phyloP scores from a whole-genome alignment of 2,329 filamentous ascomycete species.

The Fusarium kyushuense region DNA sequence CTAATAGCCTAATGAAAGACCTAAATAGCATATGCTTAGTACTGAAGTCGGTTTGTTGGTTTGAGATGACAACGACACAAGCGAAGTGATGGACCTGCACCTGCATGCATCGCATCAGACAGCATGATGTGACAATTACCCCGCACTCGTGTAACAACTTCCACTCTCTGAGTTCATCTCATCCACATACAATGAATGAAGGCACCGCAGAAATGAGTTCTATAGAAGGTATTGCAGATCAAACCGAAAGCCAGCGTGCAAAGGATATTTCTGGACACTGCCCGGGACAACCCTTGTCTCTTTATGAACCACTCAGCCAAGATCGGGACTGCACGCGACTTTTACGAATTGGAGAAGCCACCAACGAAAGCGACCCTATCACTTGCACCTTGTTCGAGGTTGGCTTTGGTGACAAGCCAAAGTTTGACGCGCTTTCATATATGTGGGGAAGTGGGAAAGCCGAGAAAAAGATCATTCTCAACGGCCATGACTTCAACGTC shows the following conservation, averaged over 20 bases:
- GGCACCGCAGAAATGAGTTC: background rate
- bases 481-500: background rate
- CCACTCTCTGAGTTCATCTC: fast-evolving
- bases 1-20: too few species aligned
- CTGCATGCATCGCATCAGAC: background rate
- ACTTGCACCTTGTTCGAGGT: fast-evolving
- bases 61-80: background rate
- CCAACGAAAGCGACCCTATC: background rate
- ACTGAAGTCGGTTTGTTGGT: background rate
- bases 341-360: background rate
- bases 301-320: background rate
- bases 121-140: background rate
- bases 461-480: background rate
- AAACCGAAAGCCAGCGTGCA: fast-evolving
- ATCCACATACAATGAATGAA: background rate
- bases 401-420: background rate
- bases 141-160: background rate
- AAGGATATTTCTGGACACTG: background rate
- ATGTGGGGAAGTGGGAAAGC: background rate
- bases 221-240: too few species aligned
- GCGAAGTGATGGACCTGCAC: background rate
- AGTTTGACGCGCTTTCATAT: background rate
- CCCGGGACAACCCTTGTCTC: background rate
- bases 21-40: too few species aligned
- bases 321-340: background rate